phyloP scores from a whole-genome alignment of 2,329 filamentous ascomycete species.

The Fusarium papillatum region DNA sequence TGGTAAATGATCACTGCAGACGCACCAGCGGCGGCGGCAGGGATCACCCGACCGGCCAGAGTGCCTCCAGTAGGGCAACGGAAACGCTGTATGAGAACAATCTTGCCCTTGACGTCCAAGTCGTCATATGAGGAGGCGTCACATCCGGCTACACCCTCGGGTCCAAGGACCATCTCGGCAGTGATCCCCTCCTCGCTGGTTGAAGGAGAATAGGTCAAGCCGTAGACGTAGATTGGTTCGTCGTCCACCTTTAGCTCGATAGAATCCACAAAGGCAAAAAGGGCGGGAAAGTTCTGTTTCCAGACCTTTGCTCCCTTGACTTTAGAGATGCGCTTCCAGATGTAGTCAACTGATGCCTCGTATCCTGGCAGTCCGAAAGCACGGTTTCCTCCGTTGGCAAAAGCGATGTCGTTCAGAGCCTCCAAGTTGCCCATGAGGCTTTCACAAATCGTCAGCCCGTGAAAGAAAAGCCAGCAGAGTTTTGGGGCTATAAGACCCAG shows the following conservation, averaged over 20 bases:
- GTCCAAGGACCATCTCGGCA: conserved; percentile 35
- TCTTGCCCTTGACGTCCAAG: conserved; percentile 43
- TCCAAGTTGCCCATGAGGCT: conserved; percentile 34
- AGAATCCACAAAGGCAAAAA: conserved; percentile 60
- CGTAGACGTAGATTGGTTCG: conserved; percentile 30
- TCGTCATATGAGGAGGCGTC: conserved; percentile 31
- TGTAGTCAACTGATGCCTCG: conserved; percentile 62
- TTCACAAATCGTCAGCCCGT: not conserved
- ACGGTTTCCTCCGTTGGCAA: conserved; percentile 62
- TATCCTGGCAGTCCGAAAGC: conserved; percentile 66
- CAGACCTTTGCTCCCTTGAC: conserved; percentile 53
- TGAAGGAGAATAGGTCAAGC: conserved; percentile 37
- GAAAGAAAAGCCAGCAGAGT: too few relatives aligned
- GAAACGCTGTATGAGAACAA: conserved; percentile 40
- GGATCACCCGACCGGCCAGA: conserved; percentile 36
- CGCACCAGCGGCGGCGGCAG: conserved; percentile 35
- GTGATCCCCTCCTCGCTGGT: conserved; percentile 34
- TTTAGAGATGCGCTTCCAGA: conserved; percentile 60
- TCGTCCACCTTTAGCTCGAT: conserved; percentile 48
- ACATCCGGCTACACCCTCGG: conserved; percentile 39
- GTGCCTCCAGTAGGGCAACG: conserved; percentile 41
- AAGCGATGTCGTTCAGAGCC: conserved; percentile 34
- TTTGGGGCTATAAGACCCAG: not conserved
- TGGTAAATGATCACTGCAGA: conserved; percentile 38
- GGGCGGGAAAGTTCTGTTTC: conserved; percentile 63